Base-by-base conservation (phyloP, 2,329 filamentous ascomycete genomes). In the Diaporthe sp. region DNA sequence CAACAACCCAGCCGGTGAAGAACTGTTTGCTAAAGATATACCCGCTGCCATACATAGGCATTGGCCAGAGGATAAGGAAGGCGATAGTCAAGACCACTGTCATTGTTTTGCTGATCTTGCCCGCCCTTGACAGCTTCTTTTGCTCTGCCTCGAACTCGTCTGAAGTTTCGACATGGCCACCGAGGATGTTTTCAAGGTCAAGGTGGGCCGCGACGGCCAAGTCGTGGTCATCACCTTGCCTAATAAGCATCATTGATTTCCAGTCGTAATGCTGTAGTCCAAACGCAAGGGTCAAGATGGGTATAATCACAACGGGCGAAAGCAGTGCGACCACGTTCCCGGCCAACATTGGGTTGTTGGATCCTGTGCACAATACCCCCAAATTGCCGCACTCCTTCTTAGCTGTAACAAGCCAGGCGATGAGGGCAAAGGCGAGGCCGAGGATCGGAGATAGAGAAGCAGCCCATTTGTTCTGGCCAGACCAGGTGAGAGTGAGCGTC, bases 331-430 rank as follows among this genome's bases (percentile, higher is more conserved):
- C 91, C 51, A 98, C 94, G 79, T 98, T 97, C 49, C 95, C 95
- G 1, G 94, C 95, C 31, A 98, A 86, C 95, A 97, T 97, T 19
- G 95, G 94, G 77, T 94, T 91, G 84, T 97, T 97, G n/a, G 92
- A 90, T 2, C 96, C 95, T 0, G 95, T 96, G 79, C 93, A 94
- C 0, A 85, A 88, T 55, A 98, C 94, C 59, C 88, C 90, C 37
- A 98, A 88, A 2, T 85, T 84, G 25, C 94, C 94, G 79, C 91
- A 94, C 80, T 94, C 84, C 78, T 90, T 92, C 80, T 92, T 91
- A 7, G 94, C 90, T 0, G 94, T 95, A 8, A 95, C 94, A 6
- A 96, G 89, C 94, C 94, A 96, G 28, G 93, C 93, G 76, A 92
- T 91, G 25, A 96, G 85, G 0, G 93, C 91, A 78, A 92, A 92